Evolutionary conservation across 2,329 filamentous ascomycete genomes (phyloP), one percentile per base, ranked within the genome.

Genomic region (Cladosporium sp.): DNA sequence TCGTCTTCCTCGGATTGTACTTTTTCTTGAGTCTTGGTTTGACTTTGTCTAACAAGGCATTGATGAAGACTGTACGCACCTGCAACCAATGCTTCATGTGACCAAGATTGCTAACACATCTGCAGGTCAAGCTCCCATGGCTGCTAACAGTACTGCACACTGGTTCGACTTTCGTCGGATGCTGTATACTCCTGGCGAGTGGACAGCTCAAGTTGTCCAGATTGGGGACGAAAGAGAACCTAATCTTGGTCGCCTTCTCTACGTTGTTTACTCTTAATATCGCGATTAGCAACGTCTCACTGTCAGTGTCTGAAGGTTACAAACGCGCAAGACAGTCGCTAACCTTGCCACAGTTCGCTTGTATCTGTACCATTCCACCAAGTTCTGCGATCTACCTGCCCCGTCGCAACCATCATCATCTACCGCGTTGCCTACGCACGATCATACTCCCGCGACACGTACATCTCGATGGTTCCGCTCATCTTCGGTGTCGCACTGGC

Each of bases 321-420:
- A 4, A 32, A 24, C 6, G 21, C 49, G 21, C 4, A 14, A 4
- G 18, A 14, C 24, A 44, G 6, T 47, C n/a, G 21, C 28, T 65
- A 24, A 47, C 30, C 8, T 18, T 1, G 11, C 11, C 38, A 18
- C 8, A 67, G 65, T 21, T 67, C 71, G 18, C 69, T 86, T 80
- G 86, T 87, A 55, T 88, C 86, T 1, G 84, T 88, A 28, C 85
- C 87, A 3, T 88, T 88, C 76, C 87, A 88, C 76, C 87, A 88
- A 75, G 86, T 87, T 68, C 83, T 88, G 75, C 84, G 87, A 69
- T 87, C 87, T 68, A 85, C 86, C 26, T 85, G 82, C 68, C 87
- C 87, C 41, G 81, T 88, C 71, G 86, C 87, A 73, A 87, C 86
- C 65, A 84, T 88, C 66, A 74, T 86, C 69, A 86, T 88, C 75